Percentiles rank a stretch among this genome's conserved stretches.
These are phyloP conservation scores for Megacollybia marginata DNA, from an alignment of 768 basidiomycete species.

Conservation along the genomic window DNA sequence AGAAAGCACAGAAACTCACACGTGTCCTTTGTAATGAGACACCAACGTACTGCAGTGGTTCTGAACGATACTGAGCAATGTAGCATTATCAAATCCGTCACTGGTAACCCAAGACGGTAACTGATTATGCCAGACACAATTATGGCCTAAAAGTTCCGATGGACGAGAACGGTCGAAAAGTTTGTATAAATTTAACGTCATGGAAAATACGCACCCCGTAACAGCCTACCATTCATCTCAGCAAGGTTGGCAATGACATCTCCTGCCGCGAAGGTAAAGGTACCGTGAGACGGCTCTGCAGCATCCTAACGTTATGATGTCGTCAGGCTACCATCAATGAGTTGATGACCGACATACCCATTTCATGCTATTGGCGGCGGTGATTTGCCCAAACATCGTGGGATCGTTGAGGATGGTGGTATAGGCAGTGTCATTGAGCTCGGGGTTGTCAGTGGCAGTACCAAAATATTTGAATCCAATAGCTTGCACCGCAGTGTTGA, in stretches of 20 bases:
- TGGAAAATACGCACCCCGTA: conserved; percentile 26
- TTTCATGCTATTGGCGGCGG: conserved; percentile 49
- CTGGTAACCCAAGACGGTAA: conserved; percentile 42
- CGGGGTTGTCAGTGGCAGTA: conserved; percentile 40
- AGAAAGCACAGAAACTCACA: conserved; percentile 27
- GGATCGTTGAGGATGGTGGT: conserved; percentile 29
- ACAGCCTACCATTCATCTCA: conserved; percentile 35
- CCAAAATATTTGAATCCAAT: conserved; percentile 44
- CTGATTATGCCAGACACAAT: conserved; percentile 46
- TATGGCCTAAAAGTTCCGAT: conserved; percentile 25
- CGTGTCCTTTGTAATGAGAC: conserved; percentile 44
- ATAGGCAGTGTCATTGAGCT: conserved; percentile 36
- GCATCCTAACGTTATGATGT: conserved; percentile 29
- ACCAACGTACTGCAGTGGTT: conserved; percentile 44
- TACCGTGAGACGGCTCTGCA: conserved; percentile 40
- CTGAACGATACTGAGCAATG: conserved; percentile 35
- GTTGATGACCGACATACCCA: conserved; percentile 27
- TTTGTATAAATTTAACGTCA: neutral
- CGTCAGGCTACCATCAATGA: neutral
- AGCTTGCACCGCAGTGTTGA: conserved; percentile 28
- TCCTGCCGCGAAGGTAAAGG: conserved; percentile 37
- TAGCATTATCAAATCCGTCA: conserved; percentile 32
- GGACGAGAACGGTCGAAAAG: neutral
- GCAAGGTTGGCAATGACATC: conserved; percentile 39
- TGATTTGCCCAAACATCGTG: conserved; percentile 36